A percentile compares a stretch with the other conserved stretches of the same genome.
Conservation (phyloP, 2,329 filamentous ascomycete species). For the Colletotrichum sp. region DNA sequence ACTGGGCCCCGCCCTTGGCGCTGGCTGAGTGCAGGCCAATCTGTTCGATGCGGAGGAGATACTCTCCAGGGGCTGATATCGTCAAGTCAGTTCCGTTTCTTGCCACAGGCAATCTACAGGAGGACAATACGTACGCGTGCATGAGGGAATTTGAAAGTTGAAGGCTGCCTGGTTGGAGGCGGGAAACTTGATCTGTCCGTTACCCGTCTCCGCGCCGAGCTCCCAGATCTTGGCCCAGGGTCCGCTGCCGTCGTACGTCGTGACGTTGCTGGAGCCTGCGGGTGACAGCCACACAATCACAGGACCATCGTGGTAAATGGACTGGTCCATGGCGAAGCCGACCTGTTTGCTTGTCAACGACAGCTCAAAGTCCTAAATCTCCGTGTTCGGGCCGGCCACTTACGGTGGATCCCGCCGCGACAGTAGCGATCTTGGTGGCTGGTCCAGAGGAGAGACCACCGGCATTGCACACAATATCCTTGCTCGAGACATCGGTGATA, state of each 20-base stretch:
- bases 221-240: constrained; percentile 17
- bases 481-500: constrained; percentile 47
- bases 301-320: constrained; percentile 18
- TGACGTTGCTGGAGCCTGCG: constrained; percentile 5
- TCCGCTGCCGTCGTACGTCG: constrained; percentile 14
- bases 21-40: constrained; percentile 38
- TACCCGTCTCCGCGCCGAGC: constrained; percentile 5
- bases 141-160: constrained; percentile 18
- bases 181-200: constrained; percentile 19
- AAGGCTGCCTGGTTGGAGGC: constrained; percentile 8
- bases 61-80: constrained; percentile 26
- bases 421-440: constrained; percentile 6
- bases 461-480: constrained; percentile 51
- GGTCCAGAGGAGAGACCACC: constrained; percentile 29
- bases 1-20: constrained; percentile 36
- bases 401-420: constrained; percentile 12
- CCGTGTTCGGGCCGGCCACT: not conserved
- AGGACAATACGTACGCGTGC: constrained; percentile 9
- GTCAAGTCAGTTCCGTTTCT: not conserved
- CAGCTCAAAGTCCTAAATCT: not conserved
- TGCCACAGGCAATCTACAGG: not conserved
- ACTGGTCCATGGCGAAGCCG: constrained; percentile 8
- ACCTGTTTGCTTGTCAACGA: not conserved
- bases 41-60: constrained; percentile 41
- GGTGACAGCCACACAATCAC: constrained; percentile 17